These are phyloP conservation scores for Pelargonium australe DNA, from an alignment of 441 rosid species.

Conservation along the genomic window DNA sequence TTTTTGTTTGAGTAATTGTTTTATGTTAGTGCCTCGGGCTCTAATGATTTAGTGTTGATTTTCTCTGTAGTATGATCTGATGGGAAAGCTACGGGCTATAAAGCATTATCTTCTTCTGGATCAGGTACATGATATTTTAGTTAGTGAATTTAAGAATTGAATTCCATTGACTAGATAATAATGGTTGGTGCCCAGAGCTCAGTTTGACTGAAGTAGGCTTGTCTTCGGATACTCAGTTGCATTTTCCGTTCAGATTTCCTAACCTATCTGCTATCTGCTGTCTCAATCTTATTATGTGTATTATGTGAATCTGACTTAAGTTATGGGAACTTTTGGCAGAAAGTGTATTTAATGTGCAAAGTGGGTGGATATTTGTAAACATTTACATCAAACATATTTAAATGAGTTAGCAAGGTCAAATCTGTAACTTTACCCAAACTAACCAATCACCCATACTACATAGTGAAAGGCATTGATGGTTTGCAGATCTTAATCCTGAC, in stretches of 20 bases:
- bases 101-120: slow-evolving; percentile 98
- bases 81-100: slow-evolving; percentile 82
- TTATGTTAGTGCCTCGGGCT: slow-evolving; percentile 13
- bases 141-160: slow-evolving; percentile 1
- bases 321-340: neutral
- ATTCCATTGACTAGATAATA: neutral
- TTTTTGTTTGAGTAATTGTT: slow-evolving; percentile 10
- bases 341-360: neutral
- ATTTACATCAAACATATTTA: too few relatives aligned
- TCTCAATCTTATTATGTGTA: neutral
- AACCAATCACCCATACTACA: too few relatives aligned
- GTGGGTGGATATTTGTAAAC: too few relatives aligned
- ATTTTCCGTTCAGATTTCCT: neutral
- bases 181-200: neutral
- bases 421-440: too few relatives aligned
- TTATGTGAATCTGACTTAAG: neutral
- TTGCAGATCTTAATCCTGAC: neutral
- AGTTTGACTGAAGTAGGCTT: neutral
- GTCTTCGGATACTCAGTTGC: neutral
- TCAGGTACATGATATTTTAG: slow-evolving; percentile 53
- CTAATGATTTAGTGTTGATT: slow-evolving; percentile 12
- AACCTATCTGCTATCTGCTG: neutral
- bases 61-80: slow-evolving; percentile 68
- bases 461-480: neutral
- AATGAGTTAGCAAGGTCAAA: too few relatives aligned